A percentile compares a stretch with the other conserved stretches of the same genome.
These are phyloP conservation scores for Pseudozyma sp. DNA, from an alignment of 1,284 basidiomycete species.

Conservation along the genomic window DNA sequence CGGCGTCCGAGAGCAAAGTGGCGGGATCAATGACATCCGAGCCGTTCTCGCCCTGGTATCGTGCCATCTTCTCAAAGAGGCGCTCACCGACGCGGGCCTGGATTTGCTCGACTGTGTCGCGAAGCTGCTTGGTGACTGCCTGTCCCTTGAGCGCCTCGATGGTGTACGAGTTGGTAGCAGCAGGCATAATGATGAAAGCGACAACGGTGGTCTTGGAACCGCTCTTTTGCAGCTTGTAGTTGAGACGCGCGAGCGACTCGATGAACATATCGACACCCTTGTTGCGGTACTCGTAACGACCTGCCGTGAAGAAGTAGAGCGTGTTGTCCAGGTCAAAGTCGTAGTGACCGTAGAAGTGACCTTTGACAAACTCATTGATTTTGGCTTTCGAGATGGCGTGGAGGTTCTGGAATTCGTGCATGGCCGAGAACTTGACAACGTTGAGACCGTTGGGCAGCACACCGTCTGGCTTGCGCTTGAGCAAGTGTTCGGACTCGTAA, in stretches of 20 bases:
- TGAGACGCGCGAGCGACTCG: conserved; percentile 83
- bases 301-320: conserved; percentile 98
- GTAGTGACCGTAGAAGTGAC: conserved; percentile 98
- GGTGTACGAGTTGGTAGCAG: conserved; percentile 93
- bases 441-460: conserved; percentile 98
- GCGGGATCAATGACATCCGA: conserved; percentile 59
- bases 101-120: conserved; percentile 90
- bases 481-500: conserved; percentile 92
- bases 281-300: conserved; percentile 97
- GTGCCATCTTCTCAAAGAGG: conserved; percentile 91
- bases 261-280: conserved; percentile 99
- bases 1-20: conserved; percentile 85
- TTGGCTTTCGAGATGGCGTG: conserved; percentile 92
- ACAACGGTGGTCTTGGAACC: conserved; percentile 86
- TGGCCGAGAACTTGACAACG: conserved; percentile 93
- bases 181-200: conserved; percentile 99
- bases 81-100: conserved; percentile 90
- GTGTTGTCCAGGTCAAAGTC: conserved; percentile 96
- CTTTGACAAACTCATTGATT: conserved; percentile 96
- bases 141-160: conserved; percentile 98
- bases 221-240: conserved; percentile 85
- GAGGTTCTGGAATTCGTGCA: conserved; percentile 97
- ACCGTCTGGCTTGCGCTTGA: conserved; percentile 95
- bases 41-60: conserved; percentile 78
- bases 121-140: conserved; percentile 94